These are phyloP conservation scores for Candolleomyces efflorescens DNA, from an alignment of 768 basidiomycete species.

Conservation along the genomic window DNA sequence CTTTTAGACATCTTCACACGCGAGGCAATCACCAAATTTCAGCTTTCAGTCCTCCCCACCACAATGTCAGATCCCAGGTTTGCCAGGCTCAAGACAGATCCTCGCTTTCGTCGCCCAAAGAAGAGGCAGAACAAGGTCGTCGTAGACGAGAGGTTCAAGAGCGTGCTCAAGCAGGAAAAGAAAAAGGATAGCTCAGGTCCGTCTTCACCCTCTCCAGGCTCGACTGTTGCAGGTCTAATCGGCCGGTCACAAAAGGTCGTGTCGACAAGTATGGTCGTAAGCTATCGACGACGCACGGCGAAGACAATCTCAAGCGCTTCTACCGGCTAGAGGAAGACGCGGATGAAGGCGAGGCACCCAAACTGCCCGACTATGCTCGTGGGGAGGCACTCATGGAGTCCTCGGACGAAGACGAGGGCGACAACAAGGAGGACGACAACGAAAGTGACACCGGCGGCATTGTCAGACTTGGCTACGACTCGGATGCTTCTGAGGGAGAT, in stretches of 20 bases:
- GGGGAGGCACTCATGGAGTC: constrained; percentile 87
- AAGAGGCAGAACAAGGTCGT: constrained; percentile 79
- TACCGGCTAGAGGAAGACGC: constrained; percentile 61
- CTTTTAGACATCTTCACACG: neutral
- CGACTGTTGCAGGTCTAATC: neutral
- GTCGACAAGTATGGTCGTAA: constrained; percentile 91
- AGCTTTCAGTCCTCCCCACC: constrained; percentile 5
- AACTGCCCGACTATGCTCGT: constrained; percentile 77
- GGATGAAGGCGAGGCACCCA: constrained; percentile 26
- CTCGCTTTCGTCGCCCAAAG: constrained; percentile 84
- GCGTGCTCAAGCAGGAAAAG: constrained; percentile 54
- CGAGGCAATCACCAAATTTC: constrained; percentile 2
- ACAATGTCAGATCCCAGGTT: constrained; percentile 81
- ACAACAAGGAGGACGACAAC: constrained; percentile 32
- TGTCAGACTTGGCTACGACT: constrained; percentile 46
- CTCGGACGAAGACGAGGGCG: constrained; percentile 68
- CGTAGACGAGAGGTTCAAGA: constrained; percentile 89
- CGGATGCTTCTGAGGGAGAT: constrained; percentile 31
- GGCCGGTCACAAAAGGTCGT: constrained; percentile 34
- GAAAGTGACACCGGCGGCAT: constrained; percentile 46
- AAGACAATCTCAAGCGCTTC: constrained; percentile 74
- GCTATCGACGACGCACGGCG: constrained; percentile 62
- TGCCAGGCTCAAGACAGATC: constrained; percentile 81
- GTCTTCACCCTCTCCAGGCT: neutral
- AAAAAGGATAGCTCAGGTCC: constrained; percentile 27